phyloP scores from a whole-genome alignment of 805 yeast species.

The Saturnispora dispora region DNA sequence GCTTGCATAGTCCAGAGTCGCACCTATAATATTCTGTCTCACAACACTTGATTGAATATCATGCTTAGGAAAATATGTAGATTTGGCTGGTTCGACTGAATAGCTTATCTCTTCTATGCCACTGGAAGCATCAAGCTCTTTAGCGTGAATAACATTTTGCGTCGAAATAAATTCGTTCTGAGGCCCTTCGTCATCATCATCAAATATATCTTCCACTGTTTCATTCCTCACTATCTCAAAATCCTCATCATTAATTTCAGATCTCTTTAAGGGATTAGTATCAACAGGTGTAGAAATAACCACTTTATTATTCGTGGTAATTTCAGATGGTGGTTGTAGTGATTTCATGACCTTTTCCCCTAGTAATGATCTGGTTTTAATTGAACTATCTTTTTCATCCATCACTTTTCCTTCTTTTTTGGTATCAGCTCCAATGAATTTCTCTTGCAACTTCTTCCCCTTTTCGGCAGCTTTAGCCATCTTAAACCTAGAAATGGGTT shows the following conservation, averaged over 20 bases:
- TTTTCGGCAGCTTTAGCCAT: slow-evolving; percentile 12
- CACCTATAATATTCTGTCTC: slow-evolving; percentile 15
- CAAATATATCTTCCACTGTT: slow-evolving; percentile 14
- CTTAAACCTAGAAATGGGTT: slow-evolving; percentile 9
- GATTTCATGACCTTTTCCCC: slow-evolving; percentile 12
- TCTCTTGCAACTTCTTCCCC: slow-evolving; percentile 13
- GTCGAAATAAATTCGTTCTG: slow-evolving; percentile 5
- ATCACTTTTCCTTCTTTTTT: slow-evolving; percentile 4
- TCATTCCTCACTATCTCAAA: slow-evolving; percentile 18
- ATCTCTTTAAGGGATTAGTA: slow-evolving; percentile 15
- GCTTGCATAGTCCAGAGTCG: slow-evolving; percentile 33
- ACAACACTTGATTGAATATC: neutral
- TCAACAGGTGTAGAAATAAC: slow-evolving; percentile 15
- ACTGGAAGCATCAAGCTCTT: neutral
- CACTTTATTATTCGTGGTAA: neutral
- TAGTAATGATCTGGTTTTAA: neutral
- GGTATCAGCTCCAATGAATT: slow-evolving; percentile 7
- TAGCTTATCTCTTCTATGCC: neutral
- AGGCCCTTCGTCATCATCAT: slow-evolving; percentile 15
- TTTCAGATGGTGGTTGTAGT: slow-evolving; percentile 1
- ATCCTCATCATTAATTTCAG: slow-evolving; percentile 15
- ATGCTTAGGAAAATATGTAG: slow-evolving; percentile 9
- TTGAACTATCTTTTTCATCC: neutral
- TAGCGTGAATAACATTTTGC: neutral
- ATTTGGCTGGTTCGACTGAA: neutral